A percentile compares a stretch with the other conserved stretches of the same genome.
phyloP scores from a whole-genome alignment of 2,329 filamentous ascomycete species.

The Exophiala bonariae region DNA sequence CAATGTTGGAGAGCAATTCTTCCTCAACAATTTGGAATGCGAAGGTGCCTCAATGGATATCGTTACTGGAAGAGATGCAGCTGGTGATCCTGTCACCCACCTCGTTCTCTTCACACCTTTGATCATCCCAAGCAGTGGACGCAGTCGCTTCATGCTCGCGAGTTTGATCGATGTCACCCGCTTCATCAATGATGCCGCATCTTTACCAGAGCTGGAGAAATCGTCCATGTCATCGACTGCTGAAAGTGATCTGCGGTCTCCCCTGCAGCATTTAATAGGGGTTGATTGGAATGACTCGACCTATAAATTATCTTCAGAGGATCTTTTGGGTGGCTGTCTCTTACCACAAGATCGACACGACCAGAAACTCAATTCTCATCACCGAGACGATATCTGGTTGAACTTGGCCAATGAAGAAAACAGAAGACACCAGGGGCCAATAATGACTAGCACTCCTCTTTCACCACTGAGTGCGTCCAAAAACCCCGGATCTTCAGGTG shows the following conservation, averaged over 20 bases:
- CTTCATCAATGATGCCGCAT: slow-evolving; percentile 30
- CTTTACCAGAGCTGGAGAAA: slow-evolving; percentile 26
- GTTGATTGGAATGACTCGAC: slow-evolving; percentile 8
- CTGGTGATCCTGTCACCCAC: slow-evolving; percentile 29
- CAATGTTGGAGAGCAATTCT: slow-evolving; percentile 28
- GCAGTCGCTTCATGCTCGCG: slow-evolving; percentile 27
- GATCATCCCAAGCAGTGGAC: slow-evolving; percentile 25
- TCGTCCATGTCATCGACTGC: slow-evolving; percentile 12
- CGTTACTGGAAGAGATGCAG: slow-evolving; percentile 25
- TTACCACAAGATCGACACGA: slow-evolving; percentile 21
- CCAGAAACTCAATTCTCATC: slow-evolving; percentile 1
- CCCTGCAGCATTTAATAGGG: slow-evolving; percentile 4
- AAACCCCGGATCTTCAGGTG: slow-evolving; percentile 8
- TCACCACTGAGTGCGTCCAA: background rate
- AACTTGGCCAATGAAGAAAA: slow-evolving; percentile 25
- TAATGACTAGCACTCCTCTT: slow-evolving; percentile 12
- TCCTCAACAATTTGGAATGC: slow-evolving; percentile 26
- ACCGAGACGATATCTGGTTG: slow-evolving; percentile 27
- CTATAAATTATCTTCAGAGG: slow-evolving; percentile 24
- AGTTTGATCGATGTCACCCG: slow-evolving; percentile 32
- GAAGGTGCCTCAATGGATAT: slow-evolving; percentile 27
- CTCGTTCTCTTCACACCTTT: slow-evolving; percentile 31
- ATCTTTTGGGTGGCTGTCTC: slow-evolving; percentile 26
- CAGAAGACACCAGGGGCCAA: slow-evolving; percentile 12
- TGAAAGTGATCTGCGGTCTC: slow-evolving; percentile 14